These are phyloP conservation scores for Pleurozium schreberi DNA, from an alignment of 225 moss, liverwort and hornwort genomes.

Conservation along the genomic window DNA sequence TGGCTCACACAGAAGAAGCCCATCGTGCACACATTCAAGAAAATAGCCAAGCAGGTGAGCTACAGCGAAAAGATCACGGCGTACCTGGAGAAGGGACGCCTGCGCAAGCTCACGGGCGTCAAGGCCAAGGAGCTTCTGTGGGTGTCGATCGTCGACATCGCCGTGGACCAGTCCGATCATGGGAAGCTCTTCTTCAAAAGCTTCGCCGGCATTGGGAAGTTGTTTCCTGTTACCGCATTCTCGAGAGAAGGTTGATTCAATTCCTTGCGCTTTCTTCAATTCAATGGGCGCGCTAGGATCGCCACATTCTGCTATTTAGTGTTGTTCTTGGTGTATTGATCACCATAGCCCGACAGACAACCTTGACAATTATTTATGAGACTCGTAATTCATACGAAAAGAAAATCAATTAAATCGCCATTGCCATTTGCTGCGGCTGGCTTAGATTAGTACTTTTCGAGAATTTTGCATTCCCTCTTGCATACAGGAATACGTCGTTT, in stretches of 20 bases:
- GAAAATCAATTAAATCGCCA: background rate
- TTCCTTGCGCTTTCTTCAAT: background rate
- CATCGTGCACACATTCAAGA: conserved; percentile 43
- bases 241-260: background rate
- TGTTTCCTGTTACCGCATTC: conserved; percentile 41
- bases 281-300: background rate
- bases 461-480: background rate
- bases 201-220: conserved; percentile 42
- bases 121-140: conserved; percentile 61
- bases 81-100: conserved; percentile 29
- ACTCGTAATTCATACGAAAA: background rate
- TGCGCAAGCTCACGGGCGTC: conserved; percentile 43
- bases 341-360: background rate
- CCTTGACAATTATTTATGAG: background rate
- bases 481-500: background rate
- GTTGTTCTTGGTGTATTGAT: background rate
- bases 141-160: conserved; percentile 56
- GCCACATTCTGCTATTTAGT: background rate
- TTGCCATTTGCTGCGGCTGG: background rate
- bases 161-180: background rate
- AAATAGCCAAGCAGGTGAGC: conserved; percentile 45
- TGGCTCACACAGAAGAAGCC: conserved; percentile 58
- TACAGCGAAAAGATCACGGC: conserved; percentile 45
- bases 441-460: background rate
- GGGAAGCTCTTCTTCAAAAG: conserved; percentile 52